Percentiles rank a stretch among this genome's conserved stretches.
Evolutionary conservation across 2,329 filamentous ascomycete genomes (phyloP).

Genomic region (Chaetothyriales sp.): DNA sequence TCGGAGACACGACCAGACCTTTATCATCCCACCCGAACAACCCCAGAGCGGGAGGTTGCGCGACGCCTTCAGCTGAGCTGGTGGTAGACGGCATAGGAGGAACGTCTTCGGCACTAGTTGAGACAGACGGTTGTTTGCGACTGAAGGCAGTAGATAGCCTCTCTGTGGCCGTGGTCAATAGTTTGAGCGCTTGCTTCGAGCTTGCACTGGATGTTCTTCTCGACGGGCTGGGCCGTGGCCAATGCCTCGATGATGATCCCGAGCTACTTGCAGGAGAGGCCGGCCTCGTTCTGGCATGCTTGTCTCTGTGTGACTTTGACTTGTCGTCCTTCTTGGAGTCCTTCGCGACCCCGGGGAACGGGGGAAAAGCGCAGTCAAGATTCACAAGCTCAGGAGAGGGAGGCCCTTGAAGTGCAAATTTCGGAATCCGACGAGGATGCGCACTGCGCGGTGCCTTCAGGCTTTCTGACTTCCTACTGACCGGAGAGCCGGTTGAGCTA

Average conservation of each 20-base stretch:
- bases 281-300: background rate
- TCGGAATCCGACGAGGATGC: constrained; percentile 24
- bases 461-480: constrained; percentile 38
- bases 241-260: background rate
- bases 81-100: background rate
- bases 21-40: background rate
- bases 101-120: background rate
- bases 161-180: background rate
- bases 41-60: background rate
- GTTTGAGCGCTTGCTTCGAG: background rate
- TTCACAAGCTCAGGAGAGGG: constrained; percentile 34
- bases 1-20: background rate
- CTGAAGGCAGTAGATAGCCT: background rate
- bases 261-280: background rate
- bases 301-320: background rate
- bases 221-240: background rate
- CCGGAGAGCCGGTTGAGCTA: constrained; percentile 53
- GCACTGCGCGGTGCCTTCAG: constrained; percentile 26
- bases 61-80: background rate
- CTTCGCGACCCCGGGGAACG: constrained; percentile 30
- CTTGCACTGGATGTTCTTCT: constrained; percentile 1
- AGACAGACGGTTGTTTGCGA: background rate
- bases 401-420: constrained; percentile 27
- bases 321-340: background rate
- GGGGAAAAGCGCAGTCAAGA: constrained; percentile 41